A percentile compares a stretch with the other conserved stretches of the same genome.
Conservation (phyloP, 768 basidiomycete species). For the Boletus sp. region DNA sequence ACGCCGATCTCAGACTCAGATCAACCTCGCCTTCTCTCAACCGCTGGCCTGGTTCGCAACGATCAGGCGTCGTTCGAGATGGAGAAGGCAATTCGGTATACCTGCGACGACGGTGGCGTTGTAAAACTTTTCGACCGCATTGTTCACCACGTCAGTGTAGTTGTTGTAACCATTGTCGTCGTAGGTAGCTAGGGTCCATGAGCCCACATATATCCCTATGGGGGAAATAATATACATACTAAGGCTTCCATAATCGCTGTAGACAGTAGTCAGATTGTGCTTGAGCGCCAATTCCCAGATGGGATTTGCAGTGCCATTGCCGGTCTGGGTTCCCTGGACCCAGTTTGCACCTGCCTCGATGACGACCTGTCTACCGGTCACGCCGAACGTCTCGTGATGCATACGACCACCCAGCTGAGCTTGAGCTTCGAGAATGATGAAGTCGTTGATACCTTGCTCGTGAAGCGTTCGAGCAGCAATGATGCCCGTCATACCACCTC, state of each 20-base stretch:
- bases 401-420: constrained; percentile 63
- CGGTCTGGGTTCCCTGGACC: constrained; percentile 54
- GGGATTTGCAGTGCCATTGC: constrained; percentile 54
- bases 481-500: constrained; percentile 65
- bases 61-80: constrained; percentile 44
- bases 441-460: constrained; percentile 50
- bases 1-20: constrained; percentile 51
- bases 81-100: constrained; percentile 26
- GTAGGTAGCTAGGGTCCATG: constrained; percentile 45
- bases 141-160: constrained; percentile 45
- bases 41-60: constrained; percentile 6
- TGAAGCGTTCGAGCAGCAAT: constrained; percentile 63
- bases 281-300: constrained; percentile 57
- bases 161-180: constrained; percentile 50
- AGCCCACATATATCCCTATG: background rate
- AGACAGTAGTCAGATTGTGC: constrained; percentile 46
- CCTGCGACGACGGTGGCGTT: constrained; percentile 47
- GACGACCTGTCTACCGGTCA: constrained; percentile 33
- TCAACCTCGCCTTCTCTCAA: constrained; percentile 42
- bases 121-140: constrained; percentile 39
- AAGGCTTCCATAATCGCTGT: constrained; percentile 44
- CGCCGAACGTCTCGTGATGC: constrained; percentile 46
- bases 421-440: constrained; percentile 60
- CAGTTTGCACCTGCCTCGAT: constrained; percentile 63
- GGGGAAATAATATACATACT: constrained; percentile 36